Evolutionary conservation across 345 rosid genomes (phyloP), one percentile per base, ranked within the genome.

Genomic region (Gossypium thurberi): DNA sequence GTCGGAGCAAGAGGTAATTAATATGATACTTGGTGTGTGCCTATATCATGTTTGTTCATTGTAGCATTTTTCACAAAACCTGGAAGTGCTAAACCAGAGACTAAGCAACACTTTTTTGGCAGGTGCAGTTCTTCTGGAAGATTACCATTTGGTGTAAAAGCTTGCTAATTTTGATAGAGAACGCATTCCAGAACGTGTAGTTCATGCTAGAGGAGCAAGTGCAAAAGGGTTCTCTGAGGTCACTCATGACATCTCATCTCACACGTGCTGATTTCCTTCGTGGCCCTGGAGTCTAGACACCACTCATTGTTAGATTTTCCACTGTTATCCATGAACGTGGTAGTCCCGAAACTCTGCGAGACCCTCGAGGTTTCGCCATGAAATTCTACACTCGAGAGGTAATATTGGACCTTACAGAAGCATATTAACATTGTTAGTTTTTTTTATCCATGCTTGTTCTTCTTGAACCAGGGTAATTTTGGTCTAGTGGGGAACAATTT

Each of bases 301-400:
- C 98, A 61, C 86, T 91, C 21, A 92, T 95, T 62, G 96, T 91
- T 69, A 95, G 99, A 14, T 92, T 95, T 87, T 95, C 99, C 18
- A 95, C 99, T 75, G 98, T 92, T n/a, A 85, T 95, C 78, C 99
- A 95, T 71, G 98, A 95, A 78, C 97, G 97, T 72, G 99, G 97
- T 78, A 95, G 97, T 74, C 99, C 98, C 14, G 98, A 95, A 85
- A 95, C 99, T 76, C 76, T 92, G 14, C 87, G 98, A 80, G 99
- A 95, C 70, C 97, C 96, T 72, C 88, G 98, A 42, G 99, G 99
- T 55, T 95, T 95, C 77, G 99, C 99, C 1, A 94, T 92, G 64
- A 95, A 95, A 86, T 92, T 92, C 66, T 95, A 95, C 86, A 92
- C 99, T 76, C 87, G 98, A 81, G 98, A 95, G 97, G 98, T 92